Conservation (phyloP, 2,329 filamentous ascomycete genomes). For the Sporothrix brunneoviolacea region DNA sequence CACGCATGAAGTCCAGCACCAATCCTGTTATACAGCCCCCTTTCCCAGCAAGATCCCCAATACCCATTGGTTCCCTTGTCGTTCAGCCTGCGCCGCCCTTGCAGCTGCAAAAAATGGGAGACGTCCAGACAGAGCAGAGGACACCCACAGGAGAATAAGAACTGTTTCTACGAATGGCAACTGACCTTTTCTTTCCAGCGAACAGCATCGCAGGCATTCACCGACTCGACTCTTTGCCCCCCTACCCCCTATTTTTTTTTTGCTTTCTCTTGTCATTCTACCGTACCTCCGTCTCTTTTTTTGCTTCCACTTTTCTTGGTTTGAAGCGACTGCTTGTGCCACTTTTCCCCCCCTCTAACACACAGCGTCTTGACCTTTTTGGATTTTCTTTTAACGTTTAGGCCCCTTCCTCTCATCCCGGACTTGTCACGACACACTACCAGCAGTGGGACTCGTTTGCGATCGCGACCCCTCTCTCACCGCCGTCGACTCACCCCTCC, state of each 20-base stretch:
- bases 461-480: neutral
- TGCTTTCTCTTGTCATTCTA: too few relatives aligned
- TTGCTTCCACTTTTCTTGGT: neutral
- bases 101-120: slow-evolving; percentile 12
- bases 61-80: slow-evolving; percentile 16
- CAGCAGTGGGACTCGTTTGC: too few relatives aligned
- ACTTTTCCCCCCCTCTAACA: neutral
- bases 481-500: neutral
- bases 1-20: slow-evolving; percentile 8
- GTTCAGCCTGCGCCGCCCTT: slow-evolving; percentile 15
- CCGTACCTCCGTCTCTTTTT: neutral
- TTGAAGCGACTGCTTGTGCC: neutral
- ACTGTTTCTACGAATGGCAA: neutral
- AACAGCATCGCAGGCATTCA: slow-evolving; percentile 9
- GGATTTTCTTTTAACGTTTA: too few relatives aligned
- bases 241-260: neutral
- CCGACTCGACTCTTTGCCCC: slow-evolving; percentile 6
- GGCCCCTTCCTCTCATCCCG: too few relatives aligned
- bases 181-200: slow-evolving; percentile 6
- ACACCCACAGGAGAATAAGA: neutral
- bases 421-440: too few relatives aligned
- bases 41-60: slow-evolving; percentile 9
- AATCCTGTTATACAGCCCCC: slow-evolving; percentile 13
- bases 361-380: too few relatives aligned
- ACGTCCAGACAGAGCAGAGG: slow-evolving; percentile 2